Evolutionary conservation across 495 filamentous ascomycete genomes (phyloP).

Genomic region (Trichoderma reesei): DNA sequence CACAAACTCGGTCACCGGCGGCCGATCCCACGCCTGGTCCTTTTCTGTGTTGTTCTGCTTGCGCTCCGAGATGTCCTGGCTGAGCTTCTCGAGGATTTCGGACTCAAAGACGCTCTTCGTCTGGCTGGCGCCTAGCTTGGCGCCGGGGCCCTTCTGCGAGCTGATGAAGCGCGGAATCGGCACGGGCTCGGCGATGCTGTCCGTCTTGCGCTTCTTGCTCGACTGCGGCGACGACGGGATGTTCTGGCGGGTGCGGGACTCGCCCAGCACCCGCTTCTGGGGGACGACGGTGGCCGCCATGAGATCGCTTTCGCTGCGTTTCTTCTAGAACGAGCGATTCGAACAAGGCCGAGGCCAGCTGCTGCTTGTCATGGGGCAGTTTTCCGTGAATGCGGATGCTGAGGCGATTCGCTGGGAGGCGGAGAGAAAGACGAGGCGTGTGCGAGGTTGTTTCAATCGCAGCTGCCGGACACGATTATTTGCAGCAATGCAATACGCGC

Average conservation of each 20-base stretch:
- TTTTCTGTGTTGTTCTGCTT: conserved; percentile 80
- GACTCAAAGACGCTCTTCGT: conserved; percentile 87
- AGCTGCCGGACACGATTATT: conserved; percentile 1
- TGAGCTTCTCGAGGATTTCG: conserved; percentile 87
- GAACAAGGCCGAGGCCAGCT: background rate
- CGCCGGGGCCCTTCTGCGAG: conserved; percentile 49
- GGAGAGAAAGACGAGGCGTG: background rate
- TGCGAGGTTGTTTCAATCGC: background rate
- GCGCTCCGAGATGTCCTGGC: conserved; percentile 77
- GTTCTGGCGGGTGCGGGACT: conserved; percentile 39
- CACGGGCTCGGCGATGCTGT: conserved; percentile 38
- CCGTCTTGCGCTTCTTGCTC: conserved; percentile 71
- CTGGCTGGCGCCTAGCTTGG: conserved; percentile 64
- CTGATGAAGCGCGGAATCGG: conserved; percentile 38
- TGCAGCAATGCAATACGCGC: conserved; percentile 2
- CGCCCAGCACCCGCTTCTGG: conserved; percentile 43
- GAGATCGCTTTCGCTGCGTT: conserved; percentile 3
- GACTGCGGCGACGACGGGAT: conserved; percentile 28
- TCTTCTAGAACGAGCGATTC: background rate
- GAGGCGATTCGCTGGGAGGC: background rate
- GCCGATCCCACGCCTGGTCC: conserved; percentile 89
- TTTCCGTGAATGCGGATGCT: background rate
- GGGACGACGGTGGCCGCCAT: conserved; percentile 38
- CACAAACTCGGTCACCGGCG: conserved; percentile 62
- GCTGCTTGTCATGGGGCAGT: background rate